Percentiles rank a stretch among this genome's conserved stretches.
These are phyloP conservation scores for Fragilaria crotonensis DNA, from an alignment of 108 stramenopile species.

Conservation along the genomic window DNA sequence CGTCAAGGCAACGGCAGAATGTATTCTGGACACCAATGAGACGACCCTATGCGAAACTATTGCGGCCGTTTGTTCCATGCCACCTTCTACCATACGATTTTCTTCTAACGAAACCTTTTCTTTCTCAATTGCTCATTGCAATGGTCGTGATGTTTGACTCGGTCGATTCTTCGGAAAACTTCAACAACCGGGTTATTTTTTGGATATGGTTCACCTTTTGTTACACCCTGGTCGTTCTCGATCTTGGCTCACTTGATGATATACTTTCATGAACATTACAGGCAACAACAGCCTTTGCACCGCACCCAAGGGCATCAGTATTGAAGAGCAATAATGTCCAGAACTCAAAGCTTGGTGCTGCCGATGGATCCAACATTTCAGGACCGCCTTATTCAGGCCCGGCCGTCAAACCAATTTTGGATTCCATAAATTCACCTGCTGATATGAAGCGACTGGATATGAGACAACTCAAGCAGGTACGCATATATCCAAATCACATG, in stretches of 20 bases:
- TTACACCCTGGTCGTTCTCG: background rate
- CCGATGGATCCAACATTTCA: constrained; percentile 16
- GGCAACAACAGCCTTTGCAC: constrained; percentile 5
- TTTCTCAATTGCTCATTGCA: too few species aligned
- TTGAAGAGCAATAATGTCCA: too few species aligned
- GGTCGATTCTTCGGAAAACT: too few species aligned
- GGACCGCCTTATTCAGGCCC: constrained; percentile 83
- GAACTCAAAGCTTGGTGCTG: constrained; percentile 2
- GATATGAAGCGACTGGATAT: constrained; percentile 89
- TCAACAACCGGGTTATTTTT: constrained; percentile 5
- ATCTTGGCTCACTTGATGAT: too few species aligned
- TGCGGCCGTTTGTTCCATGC: too few species aligned
- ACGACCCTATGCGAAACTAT: too few species aligned
- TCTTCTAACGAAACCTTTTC: too few species aligned
- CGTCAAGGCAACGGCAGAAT: too few species aligned
- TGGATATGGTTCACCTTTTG: background rate
- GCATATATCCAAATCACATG: background rate
- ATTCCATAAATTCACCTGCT: constrained; percentile 66
- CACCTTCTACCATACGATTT: too few species aligned
- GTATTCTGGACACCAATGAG: too few species aligned
- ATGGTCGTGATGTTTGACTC: too few species aligned
- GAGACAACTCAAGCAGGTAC: constrained; percentile 79
- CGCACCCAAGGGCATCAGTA: background rate
- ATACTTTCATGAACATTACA: too few species aligned
- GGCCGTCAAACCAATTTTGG: constrained; percentile 83